Evolutionary conservation across 1,139 yeast genomes (phyloP).

Genomic region (Taphrina wiesneri): DNA sequence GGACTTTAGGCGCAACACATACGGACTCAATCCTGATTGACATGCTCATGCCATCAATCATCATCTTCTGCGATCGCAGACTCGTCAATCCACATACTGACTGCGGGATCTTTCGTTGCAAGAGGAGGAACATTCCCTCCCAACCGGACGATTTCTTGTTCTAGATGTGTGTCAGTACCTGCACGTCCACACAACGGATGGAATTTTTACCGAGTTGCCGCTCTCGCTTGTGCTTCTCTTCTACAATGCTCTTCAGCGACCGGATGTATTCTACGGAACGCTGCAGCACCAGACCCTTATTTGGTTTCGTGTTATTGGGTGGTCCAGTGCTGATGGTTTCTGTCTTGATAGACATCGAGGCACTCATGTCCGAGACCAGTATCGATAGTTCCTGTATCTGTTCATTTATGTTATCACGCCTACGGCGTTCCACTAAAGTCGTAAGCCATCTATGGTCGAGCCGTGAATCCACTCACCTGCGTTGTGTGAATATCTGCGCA

Average conservation of each 20-base stretch:
- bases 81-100: constrained; percentile 24
- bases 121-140: constrained; percentile 15
- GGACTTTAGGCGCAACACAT: not conserved
- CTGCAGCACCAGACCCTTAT: constrained; percentile 84
- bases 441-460: not conserved
- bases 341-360: constrained; percentile 21
- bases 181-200: not conserved
- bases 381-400: constrained; percentile 77
- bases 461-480: constrained; percentile 37
- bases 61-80: constrained; percentile 30
- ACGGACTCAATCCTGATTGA: not conserved
- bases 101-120: not conserved
- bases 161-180: not conserved
- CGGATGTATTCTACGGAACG: constrained; percentile 83
- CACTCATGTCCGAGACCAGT: constrained; percentile 60
- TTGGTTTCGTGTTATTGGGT: constrained; percentile 60
- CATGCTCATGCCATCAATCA: not conserved
- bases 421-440: constrained; percentile 56
- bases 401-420: constrained; percentile 87
- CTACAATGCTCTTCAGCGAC: constrained; percentile 71
- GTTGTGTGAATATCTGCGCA: constrained; percentile 52
- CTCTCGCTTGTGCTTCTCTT: constrained; percentile 50
- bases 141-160: constrained; percentile 29
- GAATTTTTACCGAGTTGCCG: constrained; percentile 40
- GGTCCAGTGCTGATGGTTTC: constrained; percentile 37